Evolutionary conservation across 495 filamentous ascomycete genomes (phyloP).

Genomic region (Parachaetomium inaequale): DNA sequence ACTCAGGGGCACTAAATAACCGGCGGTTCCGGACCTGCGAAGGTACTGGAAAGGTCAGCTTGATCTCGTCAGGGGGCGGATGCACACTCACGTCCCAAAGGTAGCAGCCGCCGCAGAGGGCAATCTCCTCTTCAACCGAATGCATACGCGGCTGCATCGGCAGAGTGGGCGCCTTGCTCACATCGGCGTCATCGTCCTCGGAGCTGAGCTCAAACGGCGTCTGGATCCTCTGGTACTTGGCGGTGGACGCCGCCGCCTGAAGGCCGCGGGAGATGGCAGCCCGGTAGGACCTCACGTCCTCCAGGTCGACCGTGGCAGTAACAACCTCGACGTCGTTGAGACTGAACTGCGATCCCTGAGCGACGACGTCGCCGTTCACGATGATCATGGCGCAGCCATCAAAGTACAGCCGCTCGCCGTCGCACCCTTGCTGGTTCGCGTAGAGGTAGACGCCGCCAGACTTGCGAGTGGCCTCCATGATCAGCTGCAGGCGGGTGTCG

Average conservation of each 20-base stretch:
- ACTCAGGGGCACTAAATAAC: conserved; percentile 55
- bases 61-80: no score
- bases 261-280: conserved; percentile 51
- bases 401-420: conserved; percentile 55
- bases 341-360: conserved; percentile 69
- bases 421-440: conserved; percentile 67
- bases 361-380: conserved; percentile 64
- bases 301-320: conserved; percentile 76
- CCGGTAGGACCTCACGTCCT: conserved; percentile 62
- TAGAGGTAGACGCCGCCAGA: conserved; percentile 70
- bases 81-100: conserved; percentile 61
- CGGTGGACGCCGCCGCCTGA: conserved; percentile 49
- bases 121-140: conserved; percentile 71
- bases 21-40: conserved; percentile 57
- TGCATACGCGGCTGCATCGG: conserved; percentile 50
- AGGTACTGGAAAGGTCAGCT: conserved; percentile 50
- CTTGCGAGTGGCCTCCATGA: conserved; percentile 70
- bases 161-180: conserved; percentile 29
- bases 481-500: conserved; percentile 66
- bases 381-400: conserved; percentile 80
- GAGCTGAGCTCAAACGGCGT: conserved; percentile 37
- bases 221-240: conserved; percentile 41
- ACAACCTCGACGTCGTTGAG: conserved; percentile 81
- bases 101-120: conserved; percentile 66
- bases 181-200: conserved; percentile 37